Evolutionary conservation across 495 filamentous ascomycete genomes (phyloP).

Genomic region (Penicillium waksmanii): DNA sequence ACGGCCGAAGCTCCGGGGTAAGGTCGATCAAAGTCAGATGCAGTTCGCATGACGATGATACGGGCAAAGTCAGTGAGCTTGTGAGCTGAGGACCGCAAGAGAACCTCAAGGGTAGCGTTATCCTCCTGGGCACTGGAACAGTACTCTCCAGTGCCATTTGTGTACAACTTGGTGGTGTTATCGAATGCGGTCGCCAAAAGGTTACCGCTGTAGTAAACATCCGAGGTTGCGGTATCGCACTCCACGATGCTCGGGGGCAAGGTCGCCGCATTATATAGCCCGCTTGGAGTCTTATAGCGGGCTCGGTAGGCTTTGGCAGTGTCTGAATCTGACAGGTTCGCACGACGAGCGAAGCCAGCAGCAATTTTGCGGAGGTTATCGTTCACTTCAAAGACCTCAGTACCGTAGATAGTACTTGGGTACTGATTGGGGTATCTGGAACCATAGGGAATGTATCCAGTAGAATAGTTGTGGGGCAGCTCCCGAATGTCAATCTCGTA

Average conservation of each 20-base stretch:
- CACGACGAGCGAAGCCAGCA: slow-evolving; percentile 56
- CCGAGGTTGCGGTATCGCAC: slow-evolving; percentile 71
- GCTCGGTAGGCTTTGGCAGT: slow-evolving; percentile 60
- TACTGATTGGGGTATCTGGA: slow-evolving; percentile 57
- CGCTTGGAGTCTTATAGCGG: slow-evolving; percentile 51
- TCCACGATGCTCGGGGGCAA: slow-evolving; percentile 59
- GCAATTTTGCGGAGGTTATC: slow-evolving; percentile 60
- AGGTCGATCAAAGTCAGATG: slow-evolving; percentile 72
- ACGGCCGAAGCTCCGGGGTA: slow-evolving; percentile 57
- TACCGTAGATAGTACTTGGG: slow-evolving; percentile 68
- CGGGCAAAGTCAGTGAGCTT: slow-evolving; percentile 67
- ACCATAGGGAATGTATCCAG: slow-evolving; percentile 69
- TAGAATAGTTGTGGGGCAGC: slow-evolving; percentile 65
- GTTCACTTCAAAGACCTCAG: slow-evolving; percentile 78
- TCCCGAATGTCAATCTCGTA: slow-evolving; percentile 76
- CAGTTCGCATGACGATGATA: slow-evolving; percentile 75
- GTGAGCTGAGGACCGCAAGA: slow-evolving; percentile 60
- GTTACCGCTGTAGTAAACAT: slow-evolving; percentile 72
- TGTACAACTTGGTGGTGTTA: slow-evolving; percentile 65
- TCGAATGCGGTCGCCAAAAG: slow-evolving; percentile 65
- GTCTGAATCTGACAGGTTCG: slow-evolving; percentile 58
- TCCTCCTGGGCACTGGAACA: slow-evolving; percentile 77
- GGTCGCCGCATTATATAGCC: slow-evolving; percentile 54
- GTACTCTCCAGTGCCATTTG: slow-evolving; percentile 69
- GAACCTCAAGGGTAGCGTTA: slow-evolving; percentile 69